Conservation (phyloP, 1,284 basidiomycete species). For the Ustilago shanxiensis region DNA sequence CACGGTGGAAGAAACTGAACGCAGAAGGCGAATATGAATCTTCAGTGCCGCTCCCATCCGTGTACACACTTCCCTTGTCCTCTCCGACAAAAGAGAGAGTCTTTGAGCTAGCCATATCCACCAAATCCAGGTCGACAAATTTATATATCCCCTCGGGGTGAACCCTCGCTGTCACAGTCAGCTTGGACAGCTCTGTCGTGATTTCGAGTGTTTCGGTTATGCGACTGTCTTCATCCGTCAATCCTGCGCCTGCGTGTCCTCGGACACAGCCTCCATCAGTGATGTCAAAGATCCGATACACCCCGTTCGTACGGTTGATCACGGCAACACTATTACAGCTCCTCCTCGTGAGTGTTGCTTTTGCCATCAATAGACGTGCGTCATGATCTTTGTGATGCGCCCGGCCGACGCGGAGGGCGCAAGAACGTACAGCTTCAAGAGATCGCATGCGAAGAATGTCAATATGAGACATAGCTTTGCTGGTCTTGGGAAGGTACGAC, state of each 20-base stretch:
- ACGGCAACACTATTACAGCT: conserved; percentile 77
- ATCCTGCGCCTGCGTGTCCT: conserved; percentile 75
- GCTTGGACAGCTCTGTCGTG: conserved; percentile 9
- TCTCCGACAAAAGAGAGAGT: conserved; percentile 1
- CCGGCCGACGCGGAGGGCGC: conserved; percentile 78
- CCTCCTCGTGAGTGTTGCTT: conserved; percentile 73
- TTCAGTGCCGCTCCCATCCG: conserved; percentile 11
- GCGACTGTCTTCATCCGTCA: conserved; percentile 72
- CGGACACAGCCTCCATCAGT: conserved; percentile 78
- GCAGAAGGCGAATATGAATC: conserved; percentile 33
- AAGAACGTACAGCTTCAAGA: conserved; percentile 74
- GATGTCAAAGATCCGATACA: conserved; percentile 76
- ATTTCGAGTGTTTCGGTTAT: conserved; percentile 73
- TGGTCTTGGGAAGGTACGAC: conserved; percentile 75
- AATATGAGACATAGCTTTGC: conserved; percentile 81
- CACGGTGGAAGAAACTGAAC: conserved; percentile 27
- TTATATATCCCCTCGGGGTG: conserved; percentile 18
- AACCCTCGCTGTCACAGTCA: conserved; percentile 20
- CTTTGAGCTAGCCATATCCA: conserved; percentile 34
- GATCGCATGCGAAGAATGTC: conserved; percentile 75
- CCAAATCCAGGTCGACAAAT: conserved; percentile 33
- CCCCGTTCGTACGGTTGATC: conserved; percentile 78
- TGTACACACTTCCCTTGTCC: conserved; percentile 13
- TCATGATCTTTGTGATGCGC: conserved; percentile 81
- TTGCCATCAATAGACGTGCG: conserved; percentile 76